These are phyloP conservation scores for Pseudopyrenochaeta lycopersici DNA, from an alignment of 2,329 filamentous ascomycete species.

Conservation along the genomic window DNA sequence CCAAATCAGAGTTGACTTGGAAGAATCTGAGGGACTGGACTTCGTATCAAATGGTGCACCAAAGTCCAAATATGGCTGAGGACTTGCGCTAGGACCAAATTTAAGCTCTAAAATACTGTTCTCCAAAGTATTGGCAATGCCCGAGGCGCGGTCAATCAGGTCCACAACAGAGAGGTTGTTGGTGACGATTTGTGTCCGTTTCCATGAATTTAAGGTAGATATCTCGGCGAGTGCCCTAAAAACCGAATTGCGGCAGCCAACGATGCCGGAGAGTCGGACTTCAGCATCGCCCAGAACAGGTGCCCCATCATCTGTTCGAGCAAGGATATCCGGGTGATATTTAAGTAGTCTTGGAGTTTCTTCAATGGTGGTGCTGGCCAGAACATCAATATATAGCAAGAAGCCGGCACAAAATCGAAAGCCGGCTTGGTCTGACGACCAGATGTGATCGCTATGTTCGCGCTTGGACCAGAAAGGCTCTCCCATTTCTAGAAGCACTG, in stretches of 20 bases:
- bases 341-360: slow-evolving; percentile 9
- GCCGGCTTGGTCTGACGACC: neutral
- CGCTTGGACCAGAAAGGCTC: neutral
- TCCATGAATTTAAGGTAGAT: slow-evolving; percentile 14
- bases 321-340: slow-evolving; percentile 11
- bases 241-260: slow-evolving; percentile 25
- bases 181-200: neutral
- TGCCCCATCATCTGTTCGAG: slow-evolving; percentile 8
- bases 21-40: neutral
- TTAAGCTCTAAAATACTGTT: slow-evolving; percentile 5
- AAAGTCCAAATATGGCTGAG: neutral
- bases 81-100: neutral
- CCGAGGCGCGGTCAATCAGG: slow-evolving; percentile 9
- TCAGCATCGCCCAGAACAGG: slow-evolving; percentile 11
- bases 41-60: neutral
- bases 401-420: neutral
- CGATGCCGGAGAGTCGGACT: slow-evolving; percentile 19
- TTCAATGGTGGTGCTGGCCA: slow-evolving; percentile 16
- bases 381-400: slow-evolving; percentile 1
- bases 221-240: slow-evolving; percentile 11
- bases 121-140: slow-evolving; percentile 7
- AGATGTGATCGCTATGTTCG: neutral
- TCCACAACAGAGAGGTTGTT: neutral
- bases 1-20: slow-evolving; percentile 15
- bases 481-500: neutral